Conservation (phyloP, 371 early-diverging fungal genomes). For the Mortierella sp. region DNA sequence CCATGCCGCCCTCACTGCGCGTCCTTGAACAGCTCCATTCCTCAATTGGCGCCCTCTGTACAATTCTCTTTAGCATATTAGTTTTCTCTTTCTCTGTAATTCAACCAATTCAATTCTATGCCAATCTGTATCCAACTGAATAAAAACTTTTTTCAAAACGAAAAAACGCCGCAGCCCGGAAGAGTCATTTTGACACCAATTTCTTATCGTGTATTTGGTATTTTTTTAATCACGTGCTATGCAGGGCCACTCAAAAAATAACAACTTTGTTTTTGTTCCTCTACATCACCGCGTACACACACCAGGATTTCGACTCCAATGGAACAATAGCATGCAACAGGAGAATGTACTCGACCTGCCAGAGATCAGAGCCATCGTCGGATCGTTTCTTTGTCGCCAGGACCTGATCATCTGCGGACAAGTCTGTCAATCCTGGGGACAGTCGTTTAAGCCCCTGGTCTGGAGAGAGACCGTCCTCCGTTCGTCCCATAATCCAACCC, state of each 20-base stretch:
- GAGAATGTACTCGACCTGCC: conserved; percentile 19
- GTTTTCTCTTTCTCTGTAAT: background rate
- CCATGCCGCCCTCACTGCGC: conserved; percentile 62
- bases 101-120: background rate
- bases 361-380: conserved; percentile 19
- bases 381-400: conserved; percentile 9
- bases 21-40: background rate
- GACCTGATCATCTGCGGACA: conserved; percentile 6
- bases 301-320: background rate
- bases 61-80: background rate
- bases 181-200: background rate
- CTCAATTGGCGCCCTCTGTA: background rate
- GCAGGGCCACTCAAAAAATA: background rate
- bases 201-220: background rate
- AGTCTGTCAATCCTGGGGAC: conserved; percentile 14
- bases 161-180: conserved; percentile 7
- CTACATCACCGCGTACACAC: background rate
- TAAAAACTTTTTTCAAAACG: background rate
- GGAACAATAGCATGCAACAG: conserved; percentile 4
- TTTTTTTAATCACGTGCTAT: background rate
- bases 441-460: conserved; percentile 10
- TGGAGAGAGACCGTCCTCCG: conserved; percentile 18
- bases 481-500: background rate
- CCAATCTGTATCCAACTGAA: background rate
- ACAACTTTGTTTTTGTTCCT: background rate